These are phyloP conservation scores for Voacanga thouarsii DNA, from an alignment of 257 asterid species.

Conservation along the genomic window DNA sequence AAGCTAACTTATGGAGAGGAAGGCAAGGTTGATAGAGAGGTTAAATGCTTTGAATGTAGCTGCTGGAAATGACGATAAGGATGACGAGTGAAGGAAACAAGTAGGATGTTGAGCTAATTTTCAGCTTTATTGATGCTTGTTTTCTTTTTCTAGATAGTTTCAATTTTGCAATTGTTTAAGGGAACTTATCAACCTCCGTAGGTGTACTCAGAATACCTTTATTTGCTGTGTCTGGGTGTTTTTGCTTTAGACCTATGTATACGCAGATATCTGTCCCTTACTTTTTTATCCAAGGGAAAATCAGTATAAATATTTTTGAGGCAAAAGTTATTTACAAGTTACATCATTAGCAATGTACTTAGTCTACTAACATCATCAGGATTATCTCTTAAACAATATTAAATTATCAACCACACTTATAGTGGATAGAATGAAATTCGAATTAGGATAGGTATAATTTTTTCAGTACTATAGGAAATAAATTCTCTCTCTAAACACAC, in stretches of 20 bases:
- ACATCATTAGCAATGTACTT: too few relatives aligned
- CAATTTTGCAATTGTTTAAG: not conserved
- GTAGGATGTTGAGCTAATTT: not conserved
- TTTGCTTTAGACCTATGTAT: not conserved
- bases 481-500: too few relatives aligned
- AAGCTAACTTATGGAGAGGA: slow-evolving; percentile 76
- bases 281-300: too few relatives aligned
- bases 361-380: too few relatives aligned
- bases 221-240: not conserved
- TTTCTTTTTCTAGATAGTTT: not conserved
- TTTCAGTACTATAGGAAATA: too few relatives aligned
- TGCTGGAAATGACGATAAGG: slow-evolving; percentile 46
- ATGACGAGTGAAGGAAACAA: slow-evolving; percentile 25
- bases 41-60: slow-evolving; percentile 65
- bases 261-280: too few relatives aligned
- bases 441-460: too few relatives aligned
- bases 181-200: not conserved
- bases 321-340: too few relatives aligned
- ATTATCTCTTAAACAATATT: too few relatives aligned
- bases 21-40: slow-evolving; percentile 61
- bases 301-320: too few relatives aligned
- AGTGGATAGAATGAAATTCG: too few relatives aligned
- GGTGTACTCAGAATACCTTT: not conserved
- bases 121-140: not conserved
- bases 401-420: too few relatives aligned